Percentiles rank a stretch among this genome's conserved stretches.
Conservation (phyloP, 345 rosid genomes). For the Ailanthus altissimus region DNA sequence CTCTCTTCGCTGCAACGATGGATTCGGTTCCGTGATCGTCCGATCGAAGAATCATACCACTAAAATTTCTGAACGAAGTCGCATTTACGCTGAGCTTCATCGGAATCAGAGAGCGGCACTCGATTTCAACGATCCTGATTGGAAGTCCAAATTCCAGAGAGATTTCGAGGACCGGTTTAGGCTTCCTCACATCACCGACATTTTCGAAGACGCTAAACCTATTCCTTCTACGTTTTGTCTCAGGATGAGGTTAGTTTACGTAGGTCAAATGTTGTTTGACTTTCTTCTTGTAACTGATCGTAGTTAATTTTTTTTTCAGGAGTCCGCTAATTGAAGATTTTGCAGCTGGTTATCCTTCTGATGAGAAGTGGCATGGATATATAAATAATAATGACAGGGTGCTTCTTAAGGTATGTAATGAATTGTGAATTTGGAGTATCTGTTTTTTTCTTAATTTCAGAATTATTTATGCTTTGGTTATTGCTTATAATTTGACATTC, state of each 20-base stretch:
- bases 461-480: neutral
- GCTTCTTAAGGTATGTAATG: constrained; percentile 71
- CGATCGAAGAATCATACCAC: constrained; percentile 27
- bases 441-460: neutral
- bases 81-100: constrained; percentile 18
- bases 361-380: constrained; percentile 96
- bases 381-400: constrained; percentile 87
- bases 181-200: constrained; percentile 78
- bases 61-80: neutral
- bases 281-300: neutral
- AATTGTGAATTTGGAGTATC: neutral
- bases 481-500: neutral
- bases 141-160: constrained; percentile 68
- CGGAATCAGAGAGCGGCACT: constrained; percentile 31
- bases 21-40: constrained; percentile 34
- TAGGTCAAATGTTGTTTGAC: neutral
- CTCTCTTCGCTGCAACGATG: constrained; percentile 18
- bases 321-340: constrained; percentile 69
- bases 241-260: constrained; percentile 62
- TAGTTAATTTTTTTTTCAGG: constrained; percentile 32
- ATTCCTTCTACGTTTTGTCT: constrained; percentile 90
- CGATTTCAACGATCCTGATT: constrained; percentile 76
- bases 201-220: constrained; percentile 59
- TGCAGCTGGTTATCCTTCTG: constrained; percentile 78
- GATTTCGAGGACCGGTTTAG: constrained; percentile 74